Evolutionary conservation across 768 basidiomycete species (phyloP).

Genomic region (Boletus coccyginus): DNA sequence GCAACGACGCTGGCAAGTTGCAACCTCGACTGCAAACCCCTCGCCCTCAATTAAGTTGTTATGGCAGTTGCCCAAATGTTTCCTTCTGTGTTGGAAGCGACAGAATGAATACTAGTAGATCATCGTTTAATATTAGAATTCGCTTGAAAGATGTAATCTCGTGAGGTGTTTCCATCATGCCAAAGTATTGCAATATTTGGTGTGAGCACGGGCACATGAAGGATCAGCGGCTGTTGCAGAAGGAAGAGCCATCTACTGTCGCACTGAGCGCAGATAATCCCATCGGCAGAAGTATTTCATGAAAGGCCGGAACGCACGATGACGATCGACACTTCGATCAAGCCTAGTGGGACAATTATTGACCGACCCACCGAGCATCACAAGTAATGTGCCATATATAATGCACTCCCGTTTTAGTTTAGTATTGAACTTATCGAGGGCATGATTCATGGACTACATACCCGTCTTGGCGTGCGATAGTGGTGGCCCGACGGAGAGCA

Average conservation of each 20-base stretch:
- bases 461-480: conserved; percentile 86
- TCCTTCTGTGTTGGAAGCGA: too few species aligned
- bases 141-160: neutral
- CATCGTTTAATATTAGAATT: neutral
- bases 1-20: neutral
- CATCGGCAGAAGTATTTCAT: neutral
- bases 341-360: neutral
- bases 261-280: too few species aligned
- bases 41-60: neutral
- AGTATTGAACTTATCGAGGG: conserved; percentile 96
- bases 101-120: too few species aligned
- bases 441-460: conserved; percentile 87
- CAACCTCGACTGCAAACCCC: conserved; percentile 13
- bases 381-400: neutral
- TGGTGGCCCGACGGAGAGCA: conserved; percentile 89
- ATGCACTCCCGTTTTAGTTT: conserved; percentile 39
- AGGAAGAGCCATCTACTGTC: neutral
- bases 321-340: too few species aligned
- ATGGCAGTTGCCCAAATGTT: too few species aligned
- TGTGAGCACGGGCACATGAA: neutral
- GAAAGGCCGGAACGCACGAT: neutral
- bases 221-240: neutral
- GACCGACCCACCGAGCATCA: neutral
- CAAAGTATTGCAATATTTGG: neutral
- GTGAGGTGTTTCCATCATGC: neutral